Conservation (phyloP, 2,329 filamentous ascomycete genomes). For the Sarocladium strictum region DNA sequence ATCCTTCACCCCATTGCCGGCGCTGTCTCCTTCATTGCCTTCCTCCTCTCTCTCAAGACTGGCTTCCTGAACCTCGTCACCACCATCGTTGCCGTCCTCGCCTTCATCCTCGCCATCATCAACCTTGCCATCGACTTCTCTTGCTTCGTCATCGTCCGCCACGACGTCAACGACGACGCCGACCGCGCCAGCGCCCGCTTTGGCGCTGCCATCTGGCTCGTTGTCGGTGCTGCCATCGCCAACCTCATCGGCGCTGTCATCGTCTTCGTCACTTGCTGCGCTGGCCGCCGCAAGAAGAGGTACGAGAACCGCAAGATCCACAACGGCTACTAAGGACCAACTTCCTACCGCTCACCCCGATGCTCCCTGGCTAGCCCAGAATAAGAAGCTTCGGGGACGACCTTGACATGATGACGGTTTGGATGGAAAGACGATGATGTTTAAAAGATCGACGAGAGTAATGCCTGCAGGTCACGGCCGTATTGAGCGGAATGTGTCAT, state of each 20-base stretch:
- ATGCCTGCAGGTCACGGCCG: neutral
- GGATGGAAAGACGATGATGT: neutral
- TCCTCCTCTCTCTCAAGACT: slow-evolving; percentile 28
- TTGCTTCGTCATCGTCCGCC: slow-evolving; percentile 46
- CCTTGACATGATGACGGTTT: neutral
- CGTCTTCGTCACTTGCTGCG: slow-evolving; percentile 58
- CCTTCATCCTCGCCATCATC: slow-evolving; percentile 42
- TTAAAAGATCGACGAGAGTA: neutral
- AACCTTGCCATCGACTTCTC: slow-evolving; percentile 52
- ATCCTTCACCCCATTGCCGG: slow-evolving; percentile 57
- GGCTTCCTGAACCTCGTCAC: slow-evolving; percentile 43
- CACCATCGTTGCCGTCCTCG: slow-evolving; percentile 40
- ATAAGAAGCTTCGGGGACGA: neutral
- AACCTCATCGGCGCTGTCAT: slow-evolving; percentile 49
- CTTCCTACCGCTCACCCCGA: neutral
- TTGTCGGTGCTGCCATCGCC: slow-evolving; percentile 49
- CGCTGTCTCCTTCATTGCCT: slow-evolving; percentile 52
- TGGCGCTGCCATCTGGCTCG: slow-evolving; percentile 52
- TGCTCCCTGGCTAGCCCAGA: neutral
- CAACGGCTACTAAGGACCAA: slow-evolving; percentile 10
- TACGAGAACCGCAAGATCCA: slow-evolving; percentile 21
- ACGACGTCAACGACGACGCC: slow-evolving; percentile 42
- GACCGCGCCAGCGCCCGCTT: slow-evolving; percentile 39
- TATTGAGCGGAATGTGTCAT: neutral
- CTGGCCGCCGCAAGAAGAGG: slow-evolving; percentile 33